Evolutionary conservation across 2,329 filamentous ascomycete genomes (phyloP), one percentile per base, ranked within the genome.

Genomic region (Verticillium tricorpus): DNA sequence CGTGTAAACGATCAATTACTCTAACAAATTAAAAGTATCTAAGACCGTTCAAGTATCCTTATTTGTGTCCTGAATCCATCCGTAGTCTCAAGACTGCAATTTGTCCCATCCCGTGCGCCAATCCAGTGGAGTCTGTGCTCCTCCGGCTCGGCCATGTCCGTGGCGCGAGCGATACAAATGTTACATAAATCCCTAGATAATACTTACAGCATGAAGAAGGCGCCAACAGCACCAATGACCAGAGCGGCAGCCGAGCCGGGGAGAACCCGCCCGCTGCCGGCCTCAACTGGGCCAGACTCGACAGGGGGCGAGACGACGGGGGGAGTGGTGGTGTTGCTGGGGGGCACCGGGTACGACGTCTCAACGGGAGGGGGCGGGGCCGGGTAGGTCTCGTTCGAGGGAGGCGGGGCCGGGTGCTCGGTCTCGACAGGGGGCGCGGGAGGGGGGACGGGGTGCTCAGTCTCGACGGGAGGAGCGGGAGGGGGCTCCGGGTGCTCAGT

Each of bases 221-320:
- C 73, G 15, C 71, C 73, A 31, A 74, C 60, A 55, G 76, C 56
- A 22, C 72, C 74, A 25, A 76, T 52, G 50, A 71, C 66, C 15
- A 78, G 67, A 17, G 74, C 76, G 11, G 69, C 69, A 39, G 74
- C 62, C 0, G 76, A 77, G 32, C 72, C 72, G 5, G 68, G 69
- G 9, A 69, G 65, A 50, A 73, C 64, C 32, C 69, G 68, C 37
- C 67, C 71, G 1, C 73, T 50, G 45, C 45, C n/a, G 19, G 45
- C 45, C 19, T 50, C 45, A 3, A 50, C 19, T 8, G 45, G 45
- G 4, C 45, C 45, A 9, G 45, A 22, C 45, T 50, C 75, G 9
- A 68, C 71, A 63, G 66, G 71, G 28, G 69, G 67, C 9, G 69
- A 61, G 22, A 65, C 45, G 45, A 22, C 62, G 2, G 55, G 45